Base-by-base conservation (phyloP, 2,329 filamentous ascomycete species). In the Kalaharituber pfeilii region DNA sequence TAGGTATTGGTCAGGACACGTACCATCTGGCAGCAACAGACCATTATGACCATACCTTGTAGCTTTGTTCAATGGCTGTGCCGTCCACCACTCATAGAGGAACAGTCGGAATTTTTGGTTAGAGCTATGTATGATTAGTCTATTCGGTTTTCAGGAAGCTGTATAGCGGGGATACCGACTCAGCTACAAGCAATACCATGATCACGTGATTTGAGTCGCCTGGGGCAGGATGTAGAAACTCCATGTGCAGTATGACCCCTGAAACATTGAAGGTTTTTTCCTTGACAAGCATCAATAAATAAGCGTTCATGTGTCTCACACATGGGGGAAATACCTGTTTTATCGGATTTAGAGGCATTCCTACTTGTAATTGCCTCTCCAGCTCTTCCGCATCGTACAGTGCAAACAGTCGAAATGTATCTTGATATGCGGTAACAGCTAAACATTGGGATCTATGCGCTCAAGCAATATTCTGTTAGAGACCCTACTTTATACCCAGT, bases 191-290 rank as follows among this genome's bases (percentile, higher is more conserved):
- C 22, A 94, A 69, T 9, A 94, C 70, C 2, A 96, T 73, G n/a
- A 93, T 81, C 44, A 93, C 77, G 62, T 81, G 80, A 53, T 80
- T 73, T 8, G 78, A 74, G 57, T 88, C 80, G 52, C 78, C 75
- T 0, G 75, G 68, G 8, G 74, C 73, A 6, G 87, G 84, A 56
- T 83, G 79, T 2, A 98, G 73, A 60, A 96, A 98, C 22, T 87
- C 83, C 73, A 95, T 81, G 62, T 86, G 84, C 62, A 89, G 74
- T 53, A 96, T 85, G n/a, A 81, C 73, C 1, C 85, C 87, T 6
- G 80, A 75, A 6, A 86, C 71, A 47, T 67, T 65, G 56, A 73
- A 70, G 50, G 55, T 56, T 58, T 56, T 63, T 51, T 63, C 60
- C 54, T 47, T 22, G 25, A 39, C 20, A 18, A 39, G 54, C 27